A percentile compares a stretch with the other conserved stretches of the same genome.
phyloP scores from a whole-genome alignment of 176 grass and related monocot species.

The Guadua angustifolia region DNA sequence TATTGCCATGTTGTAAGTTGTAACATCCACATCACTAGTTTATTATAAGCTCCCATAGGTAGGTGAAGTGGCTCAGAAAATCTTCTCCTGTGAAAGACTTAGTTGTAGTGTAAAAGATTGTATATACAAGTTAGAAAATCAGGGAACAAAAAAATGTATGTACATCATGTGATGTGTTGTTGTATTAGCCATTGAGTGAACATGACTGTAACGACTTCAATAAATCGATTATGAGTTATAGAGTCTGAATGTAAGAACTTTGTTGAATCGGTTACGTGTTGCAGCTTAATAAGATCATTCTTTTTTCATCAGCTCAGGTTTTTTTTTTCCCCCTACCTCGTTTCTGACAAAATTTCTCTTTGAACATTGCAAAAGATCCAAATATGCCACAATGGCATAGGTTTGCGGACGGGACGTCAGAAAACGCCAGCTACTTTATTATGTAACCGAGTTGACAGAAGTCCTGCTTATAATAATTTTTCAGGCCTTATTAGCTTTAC shows the following conservation, averaged over 20 bases:
- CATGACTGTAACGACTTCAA: background rate
- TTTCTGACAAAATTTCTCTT: background rate
- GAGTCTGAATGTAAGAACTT: constrained; percentile 3
- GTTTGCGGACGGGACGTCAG: background rate
- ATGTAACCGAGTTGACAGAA: background rate
- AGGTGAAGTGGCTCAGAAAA: background rate
- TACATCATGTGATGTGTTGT: constrained; percentile 13
- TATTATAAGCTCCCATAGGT: constrained; percentile 12
- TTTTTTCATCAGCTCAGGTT: background rate
- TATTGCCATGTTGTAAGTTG: constrained; percentile 35
- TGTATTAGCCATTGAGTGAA: constrained; percentile 5
- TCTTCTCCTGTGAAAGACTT: background rate
- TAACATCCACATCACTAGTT: constrained; percentile 28
- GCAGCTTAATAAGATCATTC: background rate
- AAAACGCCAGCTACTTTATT: background rate
- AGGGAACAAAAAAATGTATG: constrained; percentile 29
- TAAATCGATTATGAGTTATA: no score
- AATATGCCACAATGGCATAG: background rate
- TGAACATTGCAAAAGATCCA: background rate
- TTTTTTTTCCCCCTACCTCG: background rate
- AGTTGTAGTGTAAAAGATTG: constrained; percentile 38
- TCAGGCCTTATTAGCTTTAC: background rate
- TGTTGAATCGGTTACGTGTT: background rate
- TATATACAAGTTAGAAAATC: constrained; percentile 32
- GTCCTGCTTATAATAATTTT: background rate